These are phyloP conservation scores for Cercospora brassicicola DNA, from an alignment of 2,329 filamentous ascomycete genomes.

Conservation along the genomic window DNA sequence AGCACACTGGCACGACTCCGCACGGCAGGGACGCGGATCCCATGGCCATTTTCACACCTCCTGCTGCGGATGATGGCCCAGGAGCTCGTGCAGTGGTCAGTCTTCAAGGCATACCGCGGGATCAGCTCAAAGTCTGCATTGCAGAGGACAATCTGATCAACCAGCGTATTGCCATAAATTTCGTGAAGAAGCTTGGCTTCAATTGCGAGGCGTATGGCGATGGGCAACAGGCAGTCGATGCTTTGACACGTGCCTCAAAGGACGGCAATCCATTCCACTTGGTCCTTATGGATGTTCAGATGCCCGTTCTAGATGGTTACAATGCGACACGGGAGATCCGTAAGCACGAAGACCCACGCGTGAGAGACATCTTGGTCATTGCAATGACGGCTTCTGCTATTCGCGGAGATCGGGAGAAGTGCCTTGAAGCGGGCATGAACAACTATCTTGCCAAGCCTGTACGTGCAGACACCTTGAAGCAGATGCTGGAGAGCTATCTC, in stretches of 20 bases:
- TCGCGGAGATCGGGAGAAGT: conserved; percentile 91
- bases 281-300: conserved; percentile 93
- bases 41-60: conserved; percentile 58
- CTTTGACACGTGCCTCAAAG: conserved; percentile 69
- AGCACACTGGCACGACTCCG: conserved; percentile 25
- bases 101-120: conserved; percentile 70
- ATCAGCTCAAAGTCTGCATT: conserved; percentile 83
- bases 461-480: conserved; percentile 80
- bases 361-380: conserved; percentile 84
- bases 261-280: conserved; percentile 81
- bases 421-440: conserved; percentile 94
- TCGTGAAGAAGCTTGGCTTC: conserved; percentile 82
- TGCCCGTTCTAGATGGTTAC: conserved; percentile 91
- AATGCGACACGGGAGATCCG: conserved; percentile 84
- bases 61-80: conserved; percentile 45
- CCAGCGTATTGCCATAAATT: conserved; percentile 88
- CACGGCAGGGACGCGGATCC: conserved; percentile 49
- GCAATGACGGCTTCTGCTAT: conserved; percentile 97
- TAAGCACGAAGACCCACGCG: conserved; percentile 70
- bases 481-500: conserved; percentile 72
- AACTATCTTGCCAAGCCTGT: conserved; percentile 96
- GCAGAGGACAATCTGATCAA: conserved; percentile 96
- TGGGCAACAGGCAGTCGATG: conserved; percentile 82
- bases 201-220: conserved; percentile 87
- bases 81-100: conserved; percentile 52